Conservation (phyloP, 2,329 filamentous ascomycete species). For the Colletotrichum sp. region DNA sequence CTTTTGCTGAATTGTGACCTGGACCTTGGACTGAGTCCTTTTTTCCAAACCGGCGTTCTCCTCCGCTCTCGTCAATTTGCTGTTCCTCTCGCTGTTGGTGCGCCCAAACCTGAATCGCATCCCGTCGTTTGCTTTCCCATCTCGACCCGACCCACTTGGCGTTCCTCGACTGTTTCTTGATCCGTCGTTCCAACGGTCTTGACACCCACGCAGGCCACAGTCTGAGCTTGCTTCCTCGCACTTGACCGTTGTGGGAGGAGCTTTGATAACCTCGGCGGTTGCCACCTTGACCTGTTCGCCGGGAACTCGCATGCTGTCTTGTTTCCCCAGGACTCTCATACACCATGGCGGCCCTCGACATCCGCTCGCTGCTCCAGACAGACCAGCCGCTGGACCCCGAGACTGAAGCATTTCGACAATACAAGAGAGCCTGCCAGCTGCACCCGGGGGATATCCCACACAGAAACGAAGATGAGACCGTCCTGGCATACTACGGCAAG, state of each 20-base stretch:
- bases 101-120: background rate
- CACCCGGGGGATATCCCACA: background rate
- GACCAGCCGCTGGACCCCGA: slow-evolving; percentile 1
- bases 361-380: slow-evolving; percentile 5
- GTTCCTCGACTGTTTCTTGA: background rate
- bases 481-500: background rate
- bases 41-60: background rate
- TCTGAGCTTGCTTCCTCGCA: background rate
- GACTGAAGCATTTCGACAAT: background rate
- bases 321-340: background rate
- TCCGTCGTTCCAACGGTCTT: background rate
- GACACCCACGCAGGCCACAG: background rate
- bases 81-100: background rate
- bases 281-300: background rate
- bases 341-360: background rate
- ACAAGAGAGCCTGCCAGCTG: background rate
- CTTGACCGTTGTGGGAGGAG: background rate
- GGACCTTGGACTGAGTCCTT: background rate
- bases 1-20: slow-evolving; percentile 12
- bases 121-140: background rate
- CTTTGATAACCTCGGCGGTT: background rate
- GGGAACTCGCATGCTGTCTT: background rate
- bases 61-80: background rate
- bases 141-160: slow-evolving; percentile 9
- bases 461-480: background rate